A percentile compares a stretch with the other conserved stretches of the same genome.
Conservation (phyloP, 257 asterid species). For the Solanum appendiculatum region DNA sequence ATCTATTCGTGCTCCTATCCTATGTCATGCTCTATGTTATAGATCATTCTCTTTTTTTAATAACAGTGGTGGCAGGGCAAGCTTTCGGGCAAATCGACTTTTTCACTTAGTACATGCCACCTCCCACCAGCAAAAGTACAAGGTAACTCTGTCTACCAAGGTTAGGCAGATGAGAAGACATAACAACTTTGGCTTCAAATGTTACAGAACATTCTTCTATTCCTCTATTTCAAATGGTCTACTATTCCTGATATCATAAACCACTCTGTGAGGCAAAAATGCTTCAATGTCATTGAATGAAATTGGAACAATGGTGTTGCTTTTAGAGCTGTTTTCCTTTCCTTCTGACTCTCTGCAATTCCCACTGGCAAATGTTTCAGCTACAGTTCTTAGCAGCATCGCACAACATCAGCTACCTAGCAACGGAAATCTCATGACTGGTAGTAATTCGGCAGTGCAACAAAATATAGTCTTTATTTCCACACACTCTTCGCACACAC, state of each 20-base stretch:
- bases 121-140: neutral
- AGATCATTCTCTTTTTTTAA: neutral
- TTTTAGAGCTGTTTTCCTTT: neutral
- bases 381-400: neutral
- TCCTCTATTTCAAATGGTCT: neutral
- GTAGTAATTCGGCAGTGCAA: neutral
- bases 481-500: neutral
- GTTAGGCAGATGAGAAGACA: neutral
- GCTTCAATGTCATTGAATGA: neutral
- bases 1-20: neutral
- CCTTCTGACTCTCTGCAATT: neutral
- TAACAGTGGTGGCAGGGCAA: neutral
- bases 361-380: neutral
- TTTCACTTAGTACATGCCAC: neutral
- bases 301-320: neutral
- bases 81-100: neutral
- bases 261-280: neutral
- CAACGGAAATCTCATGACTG: neutral
- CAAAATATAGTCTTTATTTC: neutral
- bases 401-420: neutral
- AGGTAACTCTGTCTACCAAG: neutral
- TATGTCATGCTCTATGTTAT: neutral
- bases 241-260: neutral
- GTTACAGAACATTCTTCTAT: neutral
- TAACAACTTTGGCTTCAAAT: neutral